Evolutionary conservation across 1,139 yeast genomes (phyloP).

Genomic region (Taphrina pruni): DNA sequence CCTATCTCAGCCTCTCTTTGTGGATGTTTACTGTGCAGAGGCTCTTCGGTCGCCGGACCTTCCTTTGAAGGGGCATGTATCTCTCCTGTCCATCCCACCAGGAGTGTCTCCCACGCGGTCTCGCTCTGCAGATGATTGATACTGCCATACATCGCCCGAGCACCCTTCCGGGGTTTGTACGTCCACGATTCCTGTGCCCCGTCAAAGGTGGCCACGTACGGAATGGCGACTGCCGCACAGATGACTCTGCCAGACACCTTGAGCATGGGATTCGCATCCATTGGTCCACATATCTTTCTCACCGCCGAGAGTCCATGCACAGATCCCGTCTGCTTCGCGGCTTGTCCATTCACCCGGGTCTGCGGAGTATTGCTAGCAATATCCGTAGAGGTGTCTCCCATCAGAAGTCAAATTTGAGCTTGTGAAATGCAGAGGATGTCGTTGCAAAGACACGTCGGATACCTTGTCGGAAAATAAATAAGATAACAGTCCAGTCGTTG

Average conservation of each 20-base stretch:
- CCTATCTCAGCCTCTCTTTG: constrained; percentile 31
- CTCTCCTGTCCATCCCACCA: constrained; percentile 97
- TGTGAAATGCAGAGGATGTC: too few species aligned
- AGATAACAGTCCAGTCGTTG: too few species aligned
- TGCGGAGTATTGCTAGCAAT: neutral
- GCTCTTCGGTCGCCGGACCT: constrained; percentile 41
- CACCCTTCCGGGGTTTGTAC: constrained; percentile 74
- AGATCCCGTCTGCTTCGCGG: neutral
- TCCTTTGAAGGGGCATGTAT: constrained; percentile 57
- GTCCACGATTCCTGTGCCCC: constrained; percentile 48
- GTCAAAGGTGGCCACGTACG: constrained; percentile 46
- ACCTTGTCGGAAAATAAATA: too few species aligned
- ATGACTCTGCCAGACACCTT: constrained; percentile 49
- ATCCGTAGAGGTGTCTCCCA: constrained; percentile 4
- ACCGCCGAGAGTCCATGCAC: constrained; percentile 5
- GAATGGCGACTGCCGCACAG: constrained; percentile 53
- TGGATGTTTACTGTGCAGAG: constrained; percentile 18
- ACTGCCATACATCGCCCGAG: constrained; percentile 82
- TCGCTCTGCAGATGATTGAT: constrained; percentile 66
- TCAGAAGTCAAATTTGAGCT: neutral
- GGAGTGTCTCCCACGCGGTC: constrained; percentile 82
- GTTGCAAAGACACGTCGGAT: too few species aligned
- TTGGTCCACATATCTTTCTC: constrained; percentile 10
- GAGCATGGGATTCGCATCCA: constrained; percentile 27
- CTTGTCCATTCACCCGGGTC: neutral